Base-by-base conservation (phyloP, 352 stramenopile species). In the Pythium chondricola region DNA sequence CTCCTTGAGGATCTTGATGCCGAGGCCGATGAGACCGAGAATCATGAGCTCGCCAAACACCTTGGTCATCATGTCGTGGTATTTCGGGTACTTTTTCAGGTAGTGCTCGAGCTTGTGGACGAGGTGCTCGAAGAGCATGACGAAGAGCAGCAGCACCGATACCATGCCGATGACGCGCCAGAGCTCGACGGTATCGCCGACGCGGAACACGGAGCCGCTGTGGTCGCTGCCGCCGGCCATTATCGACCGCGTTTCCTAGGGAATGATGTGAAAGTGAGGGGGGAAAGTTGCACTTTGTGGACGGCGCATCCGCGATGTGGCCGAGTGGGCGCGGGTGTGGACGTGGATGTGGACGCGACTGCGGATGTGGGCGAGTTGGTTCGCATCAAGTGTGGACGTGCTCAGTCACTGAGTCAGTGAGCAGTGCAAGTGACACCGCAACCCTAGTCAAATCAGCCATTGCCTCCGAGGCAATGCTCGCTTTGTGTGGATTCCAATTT, bases 1-100 rank as follows among this genome's bases (percentile, higher is more conserved):
- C 16, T 62, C 59, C 31, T 67, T 58, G 39, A 67, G 43, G 18
- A 69, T 54, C 46, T 73, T 73, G 60, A 73, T 61, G 17, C 63
- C 40, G 29, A 73, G 45, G 26, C 60, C 58, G 48, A 73, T 73
- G 41, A 73, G 38, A 5, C 64, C 64, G 2, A 64, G 32, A 42
- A 64, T 59, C 56, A 58, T 64, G 56, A 64, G 56, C 40, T 64
- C 57, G 27, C 56, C 56, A 31, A 56, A 85, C 7, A 61, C 64
- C 43, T 87, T 87, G 20, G 64, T 74, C 25, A 85, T 56, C 63
- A 88, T 88, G 32, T 85, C 67, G 42, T 81, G 51, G 46, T 84
- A 88, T 58, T 85, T 88, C 36, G 68, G 67, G 47, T 71, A 79
- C 25, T 48, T 56, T 2, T 64, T 44, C n/a, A 84, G 48, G 35